Evolutionary conservation across 2,329 filamentous ascomycete species (phyloP).

Genomic region (Penicillium sp.): DNA sequence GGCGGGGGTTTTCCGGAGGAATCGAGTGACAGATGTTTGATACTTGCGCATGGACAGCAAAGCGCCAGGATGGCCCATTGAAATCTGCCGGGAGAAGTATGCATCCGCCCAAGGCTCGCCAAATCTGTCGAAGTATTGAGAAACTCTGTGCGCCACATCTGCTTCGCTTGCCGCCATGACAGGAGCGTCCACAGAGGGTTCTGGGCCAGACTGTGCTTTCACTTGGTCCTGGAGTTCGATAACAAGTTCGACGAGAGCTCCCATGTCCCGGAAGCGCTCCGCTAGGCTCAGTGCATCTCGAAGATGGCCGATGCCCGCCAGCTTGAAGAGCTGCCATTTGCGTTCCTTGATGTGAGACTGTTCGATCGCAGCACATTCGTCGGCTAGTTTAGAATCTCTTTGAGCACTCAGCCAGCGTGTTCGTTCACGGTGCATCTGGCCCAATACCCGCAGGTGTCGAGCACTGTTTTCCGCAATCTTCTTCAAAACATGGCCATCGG

Average conservation of each 20-base stretch:
- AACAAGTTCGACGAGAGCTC: slow-evolving; percentile 58
- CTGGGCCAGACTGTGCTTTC: slow-evolving; percentile 26
- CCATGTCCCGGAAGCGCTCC: slow-evolving; percentile 64
- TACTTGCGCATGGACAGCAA: slow-evolving; percentile 72
- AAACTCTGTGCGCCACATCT: slow-evolving; percentile 41
- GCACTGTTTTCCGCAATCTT: slow-evolving; percentile 56
- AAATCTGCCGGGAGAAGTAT: slow-evolving; percentile 77
- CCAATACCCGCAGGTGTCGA: slow-evolving; percentile 59
- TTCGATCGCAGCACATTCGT: slow-evolving; percentile 52
- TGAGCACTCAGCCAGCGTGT: slow-evolving; percentile 60
- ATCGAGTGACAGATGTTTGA: slow-evolving; percentile 72
- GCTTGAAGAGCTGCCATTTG: slow-evolving; percentile 49
- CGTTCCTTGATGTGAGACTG: slow-evolving; percentile 45
- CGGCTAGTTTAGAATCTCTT: slow-evolving; percentile 49
- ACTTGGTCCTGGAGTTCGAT: slow-evolving; percentile 45
- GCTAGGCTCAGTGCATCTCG: slow-evolving; percentile 61
- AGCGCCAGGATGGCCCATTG: slow-evolving; percentile 63
- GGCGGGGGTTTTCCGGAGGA: slow-evolving; percentile 70
- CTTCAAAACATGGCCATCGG: slow-evolving; percentile 39
- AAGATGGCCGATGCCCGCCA: slow-evolving; percentile 56
- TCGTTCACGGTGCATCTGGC: slow-evolving; percentile 61
- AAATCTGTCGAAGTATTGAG: slow-evolving; percentile 53
- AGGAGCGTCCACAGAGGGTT: slow-evolving; percentile 14
- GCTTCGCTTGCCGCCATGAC: slow-evolving; percentile 29
- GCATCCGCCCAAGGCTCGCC: slow-evolving; percentile 61